Evolutionary conservation across 306 rosid species (phyloP), one percentile per base, ranked within the genome.

Genomic region (Castanea crenata): DNA sequence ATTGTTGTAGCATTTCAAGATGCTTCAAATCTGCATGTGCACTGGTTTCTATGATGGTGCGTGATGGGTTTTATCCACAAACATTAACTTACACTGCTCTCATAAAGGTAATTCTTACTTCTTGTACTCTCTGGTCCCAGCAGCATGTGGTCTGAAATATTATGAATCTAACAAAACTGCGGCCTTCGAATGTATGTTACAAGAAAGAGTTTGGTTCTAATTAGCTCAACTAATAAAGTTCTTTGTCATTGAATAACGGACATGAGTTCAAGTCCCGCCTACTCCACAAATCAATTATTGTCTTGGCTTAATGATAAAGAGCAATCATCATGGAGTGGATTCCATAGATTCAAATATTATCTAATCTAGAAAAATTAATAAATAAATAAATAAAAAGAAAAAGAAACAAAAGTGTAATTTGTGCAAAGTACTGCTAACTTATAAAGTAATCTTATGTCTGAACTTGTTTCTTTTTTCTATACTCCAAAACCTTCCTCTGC

Each of bases 11-110:
- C 75, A 62, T 88, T 69, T 55, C 75, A 63, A 74, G 85, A 78
- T 82, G 94, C 80, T 92, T 83, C 78, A 92, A 62, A 84, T 94
- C 94, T 74, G 97, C 94, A 72, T 82, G 78, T 76, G 72, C 83
- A 76, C 83, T 94, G 80, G 76, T 90, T 76, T 83, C 98, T 70
- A 74, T 78, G 89, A 94, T 92, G 97, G 72, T 92, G 71, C 94
- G 91, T 67, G 78, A 85, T 59, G 98, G 98, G 51, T 92, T 89
- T 87, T 29, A 44, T 79, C 94, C 89, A 14, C 61, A 52, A 74
- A 65, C 79, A 29, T 69, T 84, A 76, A 84, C 97, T 71, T 92
- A 87, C 86, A 87, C 91, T 20, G 54, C 85, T 65, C 87, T 94
- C 63, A 74, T 91, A 25, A 87, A 94, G 97, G 98, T 93, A 76